phyloP scores from a whole-genome alignment of 352 stramenopile species.

The Phytophthora multivora region DNA sequence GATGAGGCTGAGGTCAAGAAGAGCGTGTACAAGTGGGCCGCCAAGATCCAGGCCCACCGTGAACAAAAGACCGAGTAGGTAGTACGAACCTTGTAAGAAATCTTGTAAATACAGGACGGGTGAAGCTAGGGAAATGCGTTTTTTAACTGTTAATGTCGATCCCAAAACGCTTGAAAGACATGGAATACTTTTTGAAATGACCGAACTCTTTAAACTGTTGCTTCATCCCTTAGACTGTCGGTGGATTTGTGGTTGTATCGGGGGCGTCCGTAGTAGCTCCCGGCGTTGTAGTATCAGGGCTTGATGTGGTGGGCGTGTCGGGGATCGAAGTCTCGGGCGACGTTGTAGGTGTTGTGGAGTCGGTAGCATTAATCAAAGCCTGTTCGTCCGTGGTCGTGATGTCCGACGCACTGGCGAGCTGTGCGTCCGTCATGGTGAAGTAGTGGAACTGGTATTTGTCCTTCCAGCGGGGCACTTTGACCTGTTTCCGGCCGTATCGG shows the following conservation, averaged over 20 bases:
- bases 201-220: slow-evolving; percentile 4
- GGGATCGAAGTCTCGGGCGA: background rate
- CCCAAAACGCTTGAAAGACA: background rate
- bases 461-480: slow-evolving; percentile 23
- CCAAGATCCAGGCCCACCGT: slow-evolving; percentile 62
- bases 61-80: slow-evolving; percentile 42
- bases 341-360: background rate
- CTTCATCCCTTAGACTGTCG: background rate
- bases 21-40: slow-evolving; percentile 62
- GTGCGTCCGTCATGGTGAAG: slow-evolving; percentile 26
- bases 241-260: too few relatives aligned
- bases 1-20: slow-evolving; percentile 66
- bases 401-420: slow-evolving; percentile 27
- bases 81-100: background rate
- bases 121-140: background rate
- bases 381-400: slow-evolving; percentile 23
- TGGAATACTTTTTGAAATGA: background rate
- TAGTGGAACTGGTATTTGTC: slow-evolving; percentile 33
- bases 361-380: slow-evolving; percentile 12
- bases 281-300: too few relatives aligned
- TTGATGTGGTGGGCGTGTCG: too few relatives aligned
- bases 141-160: too few relatives aligned
- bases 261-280: too few relatives aligned
- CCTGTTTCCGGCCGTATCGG: slow-evolving; percentile 11
- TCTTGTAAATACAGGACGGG: slow-evolving; percentile 5